A percentile compares a stretch with the other conserved stretches of the same genome.
Evolutionary conservation across 2,329 filamentous ascomycete genomes (phyloP).

Genomic region (Teratosphaeria nubilosa): DNA sequence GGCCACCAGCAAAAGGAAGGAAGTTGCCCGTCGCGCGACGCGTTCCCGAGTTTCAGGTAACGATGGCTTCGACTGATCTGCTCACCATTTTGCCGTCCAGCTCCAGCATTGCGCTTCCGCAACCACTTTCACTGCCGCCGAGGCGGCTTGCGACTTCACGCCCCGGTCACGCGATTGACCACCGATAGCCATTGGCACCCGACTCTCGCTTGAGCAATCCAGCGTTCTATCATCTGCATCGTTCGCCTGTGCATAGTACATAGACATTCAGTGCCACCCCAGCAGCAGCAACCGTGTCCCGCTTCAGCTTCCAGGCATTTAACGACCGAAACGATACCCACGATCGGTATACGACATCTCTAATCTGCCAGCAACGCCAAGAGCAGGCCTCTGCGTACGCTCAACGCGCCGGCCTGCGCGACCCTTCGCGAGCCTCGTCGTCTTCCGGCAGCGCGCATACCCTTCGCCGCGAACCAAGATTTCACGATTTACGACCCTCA

Average conservation of each 20-base stretch:
- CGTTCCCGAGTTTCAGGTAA: not conserved
- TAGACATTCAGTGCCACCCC: not conserved
- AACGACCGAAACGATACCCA: slow-evolving; percentile 45
- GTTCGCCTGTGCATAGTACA: not conserved
- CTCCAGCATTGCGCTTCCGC: slow-evolving; percentile 1
- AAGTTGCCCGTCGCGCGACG: not conserved
- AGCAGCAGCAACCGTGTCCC: slow-evolving; percentile 32
- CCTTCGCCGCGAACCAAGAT: slow-evolving; percentile 44
- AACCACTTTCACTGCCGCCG: not conserved
- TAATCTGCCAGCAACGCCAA: slow-evolving; percentile 38
- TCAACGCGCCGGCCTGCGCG: slow-evolving; percentile 16
- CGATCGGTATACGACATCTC: slow-evolving; percentile 44
- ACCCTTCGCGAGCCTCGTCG: slow-evolving; percentile 40
- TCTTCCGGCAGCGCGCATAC: slow-evolving; percentile 42
- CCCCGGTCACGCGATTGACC: not conserved
- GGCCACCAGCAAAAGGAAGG: not conserved
- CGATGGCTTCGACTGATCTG: slow-evolving; percentile 1
- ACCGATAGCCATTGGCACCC: slow-evolving; percentile 7
- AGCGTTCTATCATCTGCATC: not conserved
- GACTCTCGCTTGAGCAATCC: slow-evolving; percentile 1
- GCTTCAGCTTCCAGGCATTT: slow-evolving; percentile 30
- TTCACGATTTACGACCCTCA: slow-evolving; percentile 34
- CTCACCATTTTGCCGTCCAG: slow-evolving; percentile 1
- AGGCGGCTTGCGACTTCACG: not conserved
- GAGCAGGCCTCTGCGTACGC: slow-evolving; percentile 30